Base-by-base conservation (phyloP, 1,284 basidiomycete genomes). In the Trichosporon sp. region DNA sequence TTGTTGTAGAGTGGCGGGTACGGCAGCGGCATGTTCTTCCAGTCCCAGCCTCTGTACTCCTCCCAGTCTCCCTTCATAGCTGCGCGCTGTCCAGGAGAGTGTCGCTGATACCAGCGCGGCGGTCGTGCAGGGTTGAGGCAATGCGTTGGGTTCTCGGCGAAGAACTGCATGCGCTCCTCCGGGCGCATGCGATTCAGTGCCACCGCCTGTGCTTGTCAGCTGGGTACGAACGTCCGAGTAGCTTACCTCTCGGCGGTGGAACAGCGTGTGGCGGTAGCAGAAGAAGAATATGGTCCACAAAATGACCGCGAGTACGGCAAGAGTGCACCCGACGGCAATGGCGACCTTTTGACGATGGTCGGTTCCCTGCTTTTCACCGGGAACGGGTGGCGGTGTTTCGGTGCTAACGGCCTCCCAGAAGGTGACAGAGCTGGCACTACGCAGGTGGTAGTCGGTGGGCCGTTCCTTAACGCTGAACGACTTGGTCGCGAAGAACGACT, bases 401-500 rank as follows among this genome's bases (percentile, higher is more conserved):
- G 75, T 77, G 3, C 71, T 70, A 5, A 83, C 75, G 0, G 68
- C 67, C 1, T 73, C 72, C 66, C 76, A 81, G 29, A 80, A 69
- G 0, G 82, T 82, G 63, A 78, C 13, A 74, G 70, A 3, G 56
- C 56, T 60, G 29, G 29, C 56, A 31, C 27, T 71, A 58, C 4
- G 68, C 65, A 6, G 76, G 78, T 18, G 73, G 44, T 9, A 34
- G 62, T 3, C 73, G 18, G 56, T 60, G 6, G 56, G 56, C 56
- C 13, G 56, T 15, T n/a, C 56, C 56, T 60, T 60, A 18, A 60
- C 56, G 29, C 56, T 60, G 56, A 60, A 60, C 7, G 56, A 25
- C 32, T 76, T 75, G 2, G 76, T 78, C 13, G 81, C 75, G 72
- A 82, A 83, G 74, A 83, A 82, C 7, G 77, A 76, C 32, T 73